Evolutionary conservation across 2,329 filamentous ascomycete species (phyloP).

Genomic region (Trichothecium sympodiale): DNA sequence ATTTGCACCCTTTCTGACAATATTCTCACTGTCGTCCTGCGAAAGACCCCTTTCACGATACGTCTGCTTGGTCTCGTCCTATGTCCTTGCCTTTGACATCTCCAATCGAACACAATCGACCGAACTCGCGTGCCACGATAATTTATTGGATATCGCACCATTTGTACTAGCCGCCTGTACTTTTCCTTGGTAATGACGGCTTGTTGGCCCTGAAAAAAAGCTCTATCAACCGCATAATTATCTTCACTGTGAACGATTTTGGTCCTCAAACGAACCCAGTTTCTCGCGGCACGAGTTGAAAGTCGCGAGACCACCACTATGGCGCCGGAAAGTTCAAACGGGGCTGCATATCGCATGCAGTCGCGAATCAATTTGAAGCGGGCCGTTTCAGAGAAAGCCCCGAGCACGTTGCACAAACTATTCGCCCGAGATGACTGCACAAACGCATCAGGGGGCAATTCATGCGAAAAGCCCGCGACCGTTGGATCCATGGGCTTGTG

Average conservation of each 20-base stretch:
- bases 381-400: slow-evolving; percentile 4
- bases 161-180: not conserved
- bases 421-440: slow-evolving; percentile 10
- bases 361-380: slow-evolving; percentile 15
- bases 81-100: not conserved
- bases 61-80: not conserved
- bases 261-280: slow-evolving; percentile 1
- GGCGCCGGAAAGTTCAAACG: slow-evolving; percentile 6
- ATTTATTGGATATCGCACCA: not conserved
- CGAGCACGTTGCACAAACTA: not conserved
- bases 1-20: not conserved
- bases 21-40: not conserved
- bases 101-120: too few relatives aligned
- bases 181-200: not conserved
- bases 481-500: slow-evolving; percentile 48
- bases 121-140: not conserved
- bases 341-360: slow-evolving; percentile 12
- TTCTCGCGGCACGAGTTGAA: slow-evolving; percentile 4
- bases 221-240: not conserved
- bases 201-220: not conserved
- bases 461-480: slow-evolving; percentile 50
- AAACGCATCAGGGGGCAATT: slow-evolving; percentile 16
- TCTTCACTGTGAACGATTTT: not conserved
- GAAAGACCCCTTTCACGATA: not conserved
- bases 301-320: slow-evolving; percentile 10